A percentile compares a stretch with the other conserved stretches of the same genome.
phyloP scores from a whole-genome alignment of 352 stramenopile species.

The Phytopythium mirpurense region DNA sequence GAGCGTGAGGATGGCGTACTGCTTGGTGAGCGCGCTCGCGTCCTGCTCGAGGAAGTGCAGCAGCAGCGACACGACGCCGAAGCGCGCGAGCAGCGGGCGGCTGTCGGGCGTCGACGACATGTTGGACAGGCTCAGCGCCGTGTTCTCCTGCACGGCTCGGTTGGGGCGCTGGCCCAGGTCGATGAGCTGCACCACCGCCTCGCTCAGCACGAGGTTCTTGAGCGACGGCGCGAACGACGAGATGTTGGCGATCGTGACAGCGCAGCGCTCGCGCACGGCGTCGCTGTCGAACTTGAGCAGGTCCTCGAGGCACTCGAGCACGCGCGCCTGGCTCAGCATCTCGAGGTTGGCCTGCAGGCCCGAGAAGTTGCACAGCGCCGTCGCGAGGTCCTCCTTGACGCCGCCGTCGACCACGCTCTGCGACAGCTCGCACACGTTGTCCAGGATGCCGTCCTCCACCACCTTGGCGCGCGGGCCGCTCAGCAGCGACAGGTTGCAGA shows the following conservation, averaged over 20 bases:
- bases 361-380: constrained; percentile 77
- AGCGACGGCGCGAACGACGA: constrained; percentile 55
- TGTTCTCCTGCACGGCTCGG: constrained; percentile 62
- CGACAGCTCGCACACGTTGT: constrained; percentile 63
- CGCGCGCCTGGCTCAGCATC: constrained; percentile 48
- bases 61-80: constrained; percentile 65
- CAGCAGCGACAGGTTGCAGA: constrained; percentile 76
- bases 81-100: constrained; percentile 46
- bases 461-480: constrained; percentile 64
- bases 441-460: constrained; percentile 72
- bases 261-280: constrained; percentile 59
- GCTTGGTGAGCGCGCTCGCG: constrained; percentile 40
- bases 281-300: constrained; percentile 72
- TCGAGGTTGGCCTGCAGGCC: constrained; percentile 66
- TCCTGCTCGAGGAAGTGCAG: constrained; percentile 64
- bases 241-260: constrained; percentile 72
- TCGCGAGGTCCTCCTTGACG: constrained; percentile 60
- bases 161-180: constrained; percentile 50
- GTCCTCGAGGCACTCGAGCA: constrained; percentile 71
- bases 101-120: constrained; percentile 59
- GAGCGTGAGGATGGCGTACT: constrained; percentile 64
- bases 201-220: constrained; percentile 59
- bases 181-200: constrained; percentile 62
- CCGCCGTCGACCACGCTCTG: constrained; percentile 31
- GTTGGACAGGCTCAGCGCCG: constrained; percentile 66